Base-by-base conservation (phyloP, 1,284 basidiomycete genomes). In the Marasmius sp. region DNA sequence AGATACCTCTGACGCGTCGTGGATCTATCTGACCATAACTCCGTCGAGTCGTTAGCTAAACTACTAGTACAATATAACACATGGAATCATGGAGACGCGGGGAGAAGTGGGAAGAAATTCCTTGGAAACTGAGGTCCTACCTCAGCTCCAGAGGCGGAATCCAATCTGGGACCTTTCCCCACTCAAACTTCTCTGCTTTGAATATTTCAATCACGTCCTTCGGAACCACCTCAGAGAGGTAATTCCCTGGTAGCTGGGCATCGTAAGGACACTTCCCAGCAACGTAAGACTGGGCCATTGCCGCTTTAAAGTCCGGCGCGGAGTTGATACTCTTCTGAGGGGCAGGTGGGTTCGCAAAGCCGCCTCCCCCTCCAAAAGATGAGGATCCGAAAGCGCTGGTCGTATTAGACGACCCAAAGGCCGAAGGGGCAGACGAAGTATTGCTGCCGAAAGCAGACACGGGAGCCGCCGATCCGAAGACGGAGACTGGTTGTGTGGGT, bases 101-200 rank as follows among this genome's bases (percentile, higher is more conserved):
- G 14, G n/a, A 12, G 8, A 37, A 38, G 16, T 6, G 10, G 10
- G 20, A 27, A 6, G 16, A 37, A 6, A 11, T n/a, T 16, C 16
- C 51, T 50, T 8, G 12, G 37, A 36, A 48, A 34, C 14, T 41
- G 27, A 27, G 27, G 27, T 27, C 27, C 48, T 62, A 88, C 59
- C 89, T 78, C 66, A 92, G 71, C 68, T 88, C 86, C 62, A 89
- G 68, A 2, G 93, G 93, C 41, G 93, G 93, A 53, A 91, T 81
- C 77, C 86, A 86, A 55, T 92, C 85, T 0, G 93, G 93, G 22
- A 95, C 84, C 62, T 83, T 81, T 10, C 86, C 89, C 84, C 87
- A 87, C 66, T 85, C 85, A 68, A 94, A 95, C 73, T 72, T 82
- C 56, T 79, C 76, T 11, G 76, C 79, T 69, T 78, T 73, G 70